phyloP scores from a whole-genome alignment of 1,284 basidiomycete species.

The Ustilago lituana region DNA sequence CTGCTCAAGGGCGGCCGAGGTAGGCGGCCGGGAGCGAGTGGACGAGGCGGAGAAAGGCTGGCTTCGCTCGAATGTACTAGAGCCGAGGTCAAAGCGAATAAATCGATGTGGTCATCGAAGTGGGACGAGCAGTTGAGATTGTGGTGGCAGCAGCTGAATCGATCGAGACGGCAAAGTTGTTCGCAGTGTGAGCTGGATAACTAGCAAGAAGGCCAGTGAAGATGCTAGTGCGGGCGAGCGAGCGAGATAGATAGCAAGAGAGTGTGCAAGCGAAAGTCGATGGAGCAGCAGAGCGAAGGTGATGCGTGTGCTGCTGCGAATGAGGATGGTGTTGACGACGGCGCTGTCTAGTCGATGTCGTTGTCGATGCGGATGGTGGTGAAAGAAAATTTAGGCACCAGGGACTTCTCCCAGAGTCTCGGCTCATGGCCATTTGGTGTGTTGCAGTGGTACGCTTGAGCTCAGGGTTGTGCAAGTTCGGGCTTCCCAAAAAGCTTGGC shows the following conservation, averaged over 20 bases:
- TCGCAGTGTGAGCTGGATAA: not conserved
- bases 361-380: not conserved
- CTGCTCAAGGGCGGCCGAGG: conserved; percentile 5
- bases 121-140: not conserved
- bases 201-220: not conserved
- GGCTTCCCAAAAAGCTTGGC: no score
- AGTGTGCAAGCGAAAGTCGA: no score
- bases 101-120: not conserved
- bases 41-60: not conserved
- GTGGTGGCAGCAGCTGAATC: not conserved
- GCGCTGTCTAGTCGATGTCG: no score
- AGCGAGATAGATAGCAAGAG: no score
- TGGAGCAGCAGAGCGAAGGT: not conserved
- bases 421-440: no score
- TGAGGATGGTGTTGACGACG: not conserved
- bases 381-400: no score
- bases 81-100: not conserved
- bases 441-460: no score
- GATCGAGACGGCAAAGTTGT: not conserved
- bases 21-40: conserved; percentile 9
- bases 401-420: no score
- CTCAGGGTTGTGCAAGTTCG: no score
- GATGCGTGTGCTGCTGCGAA: not conserved
- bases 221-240: not conserved
- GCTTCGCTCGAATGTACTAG: not conserved